phyloP scores from a whole-genome alignment of 2,329 filamentous ascomycete genomes.

The Cercospora sesami region DNA sequence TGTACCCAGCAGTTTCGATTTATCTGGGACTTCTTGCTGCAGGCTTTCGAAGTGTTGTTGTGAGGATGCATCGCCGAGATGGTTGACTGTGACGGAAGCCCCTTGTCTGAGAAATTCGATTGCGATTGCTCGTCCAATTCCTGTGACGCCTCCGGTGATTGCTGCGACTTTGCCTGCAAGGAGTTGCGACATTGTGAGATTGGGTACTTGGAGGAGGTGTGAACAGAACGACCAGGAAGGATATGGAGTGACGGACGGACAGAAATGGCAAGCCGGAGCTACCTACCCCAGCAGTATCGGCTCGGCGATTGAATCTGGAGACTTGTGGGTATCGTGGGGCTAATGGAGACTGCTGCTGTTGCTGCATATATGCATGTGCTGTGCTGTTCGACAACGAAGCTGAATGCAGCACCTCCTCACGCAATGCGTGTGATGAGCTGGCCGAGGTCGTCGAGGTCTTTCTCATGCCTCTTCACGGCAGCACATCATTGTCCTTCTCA shows the following conservation, averaged over 20 bases:
- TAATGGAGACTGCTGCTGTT: neutral
- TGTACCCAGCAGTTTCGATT: constrained; percentile 59
- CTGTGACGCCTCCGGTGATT: constrained; percentile 82
- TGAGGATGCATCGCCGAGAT: constrained; percentile 61
- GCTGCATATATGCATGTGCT: neutral
- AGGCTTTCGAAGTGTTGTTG: constrained; percentile 51
- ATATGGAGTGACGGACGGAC: neutral
- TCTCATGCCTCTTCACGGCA: neutral
- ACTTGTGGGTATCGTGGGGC: neutral
- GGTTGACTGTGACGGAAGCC: constrained; percentile 76
- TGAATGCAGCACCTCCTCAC: neutral
- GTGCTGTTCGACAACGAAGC: neutral
- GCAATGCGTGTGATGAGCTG: neutral
- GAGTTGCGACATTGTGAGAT: neutral
- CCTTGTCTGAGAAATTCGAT: constrained; percentile 76
- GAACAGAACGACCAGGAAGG: neutral
- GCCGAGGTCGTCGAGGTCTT: neutral
- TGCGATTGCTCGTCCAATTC: constrained; percentile 82
- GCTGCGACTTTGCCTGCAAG: constrained; percentile 74
- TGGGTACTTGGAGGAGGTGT: neutral
- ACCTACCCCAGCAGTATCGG: neutral
- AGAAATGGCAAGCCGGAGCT: neutral
- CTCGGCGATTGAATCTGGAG: neutral
- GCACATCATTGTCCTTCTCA: neutral
- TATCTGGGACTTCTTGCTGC: constrained; percentile 40